A percentile compares a stretch with the other conserved stretches of the same genome.
Conservation (phyloP, 441 rosid genomes). For the Populus hybrid region DNA sequence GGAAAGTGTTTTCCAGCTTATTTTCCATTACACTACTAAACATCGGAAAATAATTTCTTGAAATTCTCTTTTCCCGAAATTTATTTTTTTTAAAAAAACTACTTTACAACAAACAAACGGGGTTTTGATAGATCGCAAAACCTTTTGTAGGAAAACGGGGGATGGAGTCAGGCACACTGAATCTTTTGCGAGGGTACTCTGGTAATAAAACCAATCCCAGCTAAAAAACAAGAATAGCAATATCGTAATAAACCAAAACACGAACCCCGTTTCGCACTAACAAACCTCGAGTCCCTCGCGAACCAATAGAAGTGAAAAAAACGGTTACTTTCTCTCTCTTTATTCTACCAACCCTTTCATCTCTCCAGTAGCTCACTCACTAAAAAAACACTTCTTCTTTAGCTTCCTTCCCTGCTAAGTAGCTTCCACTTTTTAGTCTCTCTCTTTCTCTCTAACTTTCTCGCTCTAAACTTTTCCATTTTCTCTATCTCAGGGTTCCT, state of each 20-base stretch:
- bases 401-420: conserved; percentile 32
- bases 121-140: too few species aligned
- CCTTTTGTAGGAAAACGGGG: too few species aligned
- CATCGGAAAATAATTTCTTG: too few species aligned
- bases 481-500: not conserved
- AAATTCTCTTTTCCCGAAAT: too few species aligned
- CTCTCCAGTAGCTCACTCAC: not conserved
- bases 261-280: not conserved
- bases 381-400: conserved; percentile 1
- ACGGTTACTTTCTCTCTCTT: not conserved
- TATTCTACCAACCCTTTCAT: not conserved
- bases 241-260: not conserved
- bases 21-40: too few species aligned
- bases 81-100: too few species aligned
- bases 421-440: conserved; percentile 4
- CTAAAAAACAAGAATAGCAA: too few species aligned
- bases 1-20: too few species aligned
- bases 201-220: not conserved
- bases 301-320: not conserved
- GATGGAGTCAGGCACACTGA: not conserved
- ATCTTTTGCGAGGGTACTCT: not conserved
- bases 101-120: too few species aligned
- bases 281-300: not conserved
- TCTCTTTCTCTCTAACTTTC: not conserved
- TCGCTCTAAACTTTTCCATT: not conserved